phyloP scores from a whole-genome alignment of 495 filamentous ascomycete genomes.

The Aspergillus diversus region DNA sequence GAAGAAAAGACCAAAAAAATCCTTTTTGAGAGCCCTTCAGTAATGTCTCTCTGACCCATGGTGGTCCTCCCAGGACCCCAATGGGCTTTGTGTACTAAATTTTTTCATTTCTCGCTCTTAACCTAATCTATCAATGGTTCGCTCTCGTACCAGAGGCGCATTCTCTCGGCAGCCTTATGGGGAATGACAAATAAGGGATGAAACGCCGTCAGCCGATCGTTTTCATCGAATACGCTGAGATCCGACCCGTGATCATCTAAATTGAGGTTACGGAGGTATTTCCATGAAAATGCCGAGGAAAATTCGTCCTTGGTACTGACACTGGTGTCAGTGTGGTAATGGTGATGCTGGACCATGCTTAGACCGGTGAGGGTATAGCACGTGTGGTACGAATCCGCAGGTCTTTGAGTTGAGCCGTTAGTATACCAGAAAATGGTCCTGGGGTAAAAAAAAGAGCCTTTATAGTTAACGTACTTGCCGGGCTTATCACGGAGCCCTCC shows the following conservation, averaged over 20 bases:
- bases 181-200: slow-evolving; percentile 91
- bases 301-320: slow-evolving; percentile 38
- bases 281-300: slow-evolving; percentile 68
- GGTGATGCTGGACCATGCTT: slow-evolving; percentile 77
- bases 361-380: slow-evolving; percentile 89
- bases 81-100: no score
- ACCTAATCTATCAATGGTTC: slow-evolving; percentile 24
- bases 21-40: background rate
- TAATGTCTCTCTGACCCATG: background rate
- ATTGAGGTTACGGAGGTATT: slow-evolving; percentile 50
- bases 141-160: slow-evolving; percentile 64
- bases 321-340: slow-evolving; percentile 59
- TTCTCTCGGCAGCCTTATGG: slow-evolving; percentile 63
- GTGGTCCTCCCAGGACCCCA: background rate
- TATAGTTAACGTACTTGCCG: slow-evolving; percentile 65
- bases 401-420: slow-evolving; percentile 44
- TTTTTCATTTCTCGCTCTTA: background rate
- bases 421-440: background rate
- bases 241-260: slow-evolving; percentile 48
- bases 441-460: background rate
- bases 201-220: slow-evolving; percentile 54
- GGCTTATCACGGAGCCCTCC: slow-evolving; percentile 96
- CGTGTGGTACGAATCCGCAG: slow-evolving; percentile 86
- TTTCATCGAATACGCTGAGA: slow-evolving; percentile 48
- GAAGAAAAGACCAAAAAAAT: background rate